phyloP scores from a whole-genome alignment of 1,284 basidiomycete genomes.

The Tilletiaria anomala region DNA sequence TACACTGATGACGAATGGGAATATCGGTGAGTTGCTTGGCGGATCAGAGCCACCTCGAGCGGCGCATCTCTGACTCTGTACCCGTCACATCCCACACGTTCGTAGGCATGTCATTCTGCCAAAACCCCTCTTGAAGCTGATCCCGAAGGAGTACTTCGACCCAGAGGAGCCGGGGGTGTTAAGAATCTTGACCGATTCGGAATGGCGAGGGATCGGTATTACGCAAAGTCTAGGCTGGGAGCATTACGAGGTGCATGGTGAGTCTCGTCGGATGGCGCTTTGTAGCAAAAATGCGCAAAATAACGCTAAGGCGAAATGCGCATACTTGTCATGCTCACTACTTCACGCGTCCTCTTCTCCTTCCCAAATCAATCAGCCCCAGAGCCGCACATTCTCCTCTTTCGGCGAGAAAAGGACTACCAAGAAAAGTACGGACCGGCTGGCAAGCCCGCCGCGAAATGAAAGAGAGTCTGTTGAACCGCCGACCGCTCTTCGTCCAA shows the following conservation, averaged over 20 bases:
- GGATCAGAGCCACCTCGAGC: not conserved
- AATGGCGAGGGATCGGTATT: constrained; percentile 92
- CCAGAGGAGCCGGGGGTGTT: constrained; percentile 61
- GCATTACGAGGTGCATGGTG: constrained; percentile 91
- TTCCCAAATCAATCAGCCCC: constrained; percentile 9
- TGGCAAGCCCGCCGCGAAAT: too few relatives aligned
- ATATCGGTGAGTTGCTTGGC: too few relatives aligned
- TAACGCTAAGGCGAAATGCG: not conserved
- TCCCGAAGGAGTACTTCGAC: constrained; percentile 45
- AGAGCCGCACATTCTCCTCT: constrained; percentile 46
- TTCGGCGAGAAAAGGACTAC: constrained; percentile 43
- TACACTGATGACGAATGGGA: constrained; percentile 46
- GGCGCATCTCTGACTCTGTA: not conserved
- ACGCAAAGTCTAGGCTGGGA: constrained; percentile 93
- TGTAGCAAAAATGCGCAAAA: not conserved
- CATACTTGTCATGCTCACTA: not conserved
- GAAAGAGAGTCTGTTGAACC: too few relatives aligned
- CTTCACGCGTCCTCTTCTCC: not conserved
- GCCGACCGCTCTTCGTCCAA: too few relatives aligned
- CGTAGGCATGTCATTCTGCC: constrained; percentile 34
- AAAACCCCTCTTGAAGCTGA: constrained; percentile 39
- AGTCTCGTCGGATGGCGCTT: constrained; percentile 27
- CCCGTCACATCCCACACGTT: constrained; percentile 5
- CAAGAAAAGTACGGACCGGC: constrained; percentile 31
- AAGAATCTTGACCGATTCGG: constrained; percentile 64